phyloP scores from a whole-genome alignment of 441 rosid species.

The Jatropha podagrica region DNA sequence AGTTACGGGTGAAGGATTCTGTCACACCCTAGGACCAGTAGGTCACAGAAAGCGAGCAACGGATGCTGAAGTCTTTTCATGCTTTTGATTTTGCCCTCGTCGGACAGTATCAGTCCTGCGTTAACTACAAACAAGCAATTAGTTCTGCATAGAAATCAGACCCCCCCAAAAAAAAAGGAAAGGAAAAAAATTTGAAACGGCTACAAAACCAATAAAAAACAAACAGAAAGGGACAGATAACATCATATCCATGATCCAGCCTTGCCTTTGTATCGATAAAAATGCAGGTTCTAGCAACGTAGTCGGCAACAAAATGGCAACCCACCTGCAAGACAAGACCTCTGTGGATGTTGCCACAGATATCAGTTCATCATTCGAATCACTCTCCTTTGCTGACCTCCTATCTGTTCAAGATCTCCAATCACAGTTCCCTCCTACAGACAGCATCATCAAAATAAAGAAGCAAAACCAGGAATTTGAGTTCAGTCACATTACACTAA shows the following conservation, averaged over 20 bases:
- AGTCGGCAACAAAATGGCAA: slow-evolving; percentile 34
- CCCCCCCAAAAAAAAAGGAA: not conserved
- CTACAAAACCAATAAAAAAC: slow-evolving; percentile 1
- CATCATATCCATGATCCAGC: not conserved
- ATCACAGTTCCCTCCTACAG: slow-evolving; percentile 15
- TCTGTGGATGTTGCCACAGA: slow-evolving; percentile 33
- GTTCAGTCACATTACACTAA: slow-evolving; percentile 20
- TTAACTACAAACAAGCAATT: not conserved
- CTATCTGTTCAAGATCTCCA: slow-evolving; percentile 41
- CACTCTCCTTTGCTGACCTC: slow-evolving; percentile 43
- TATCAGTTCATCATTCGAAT: slow-evolving; percentile 21
- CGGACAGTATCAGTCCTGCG: not conserved
- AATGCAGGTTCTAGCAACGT: not conserved
- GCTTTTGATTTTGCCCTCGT: not conserved
- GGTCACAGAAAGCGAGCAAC: not conserved
- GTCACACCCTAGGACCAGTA: not conserved
- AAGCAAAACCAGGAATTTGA: slow-evolving; percentile 32
- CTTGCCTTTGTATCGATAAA: slow-evolving; percentile 16
- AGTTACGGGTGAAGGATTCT: not conserved
- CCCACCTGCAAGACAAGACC: slow-evolving; percentile 25
- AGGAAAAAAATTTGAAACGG: not conserved
- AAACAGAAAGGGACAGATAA: slow-evolving; percentile 21
- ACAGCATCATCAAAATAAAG: slow-evolving; percentile 2
- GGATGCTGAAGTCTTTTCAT: not conserved
- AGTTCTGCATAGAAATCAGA: not conserved